Evolutionary conservation across 352 stramenopile genomes (phyloP), one percentile per base, ranked within the genome.

Genomic region (Globisporangium cederbergense): DNA sequence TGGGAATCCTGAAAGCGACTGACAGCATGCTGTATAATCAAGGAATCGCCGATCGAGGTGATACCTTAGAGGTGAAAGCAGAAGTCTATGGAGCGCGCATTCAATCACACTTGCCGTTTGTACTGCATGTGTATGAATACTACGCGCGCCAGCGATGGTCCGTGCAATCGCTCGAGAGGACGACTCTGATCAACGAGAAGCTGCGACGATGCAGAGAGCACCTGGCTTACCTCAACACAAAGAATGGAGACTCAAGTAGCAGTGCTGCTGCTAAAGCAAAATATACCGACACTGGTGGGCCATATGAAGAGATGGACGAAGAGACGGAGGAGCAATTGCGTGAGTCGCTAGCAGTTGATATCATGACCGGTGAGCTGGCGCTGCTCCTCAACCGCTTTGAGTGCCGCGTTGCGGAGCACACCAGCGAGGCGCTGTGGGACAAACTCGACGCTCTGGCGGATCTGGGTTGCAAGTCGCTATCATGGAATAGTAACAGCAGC

Each of bases 351-450:
- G 14, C 32, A 5, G n/a, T 58, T 8, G 54, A 67, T 28, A 22
- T 67, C 1, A 20, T 42, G 0, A 45, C 47, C 13, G 46, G 30
- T 4, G 67, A 80, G 22, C 43, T 78, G 0, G 38, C 50, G 25
- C 49, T 72, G 30, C 68, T 80, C 3, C 22, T 76, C 0, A 80
- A 80, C 62, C 65, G 70, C 10, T 80, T 75, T 52, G 73, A 80
- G 42, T 74, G 70, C n/a, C 67, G 73, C 0, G 58, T 58, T 4
- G 71, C 73, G 11, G 73, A 80, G 32, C 67, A 65, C 43, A 74
- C 65, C 7, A 70, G 63, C 0, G 71, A 78, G 14, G 56, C 36
- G 0, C 28, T 76, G 40, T 49, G 68, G 32, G 43, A 54, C 22
- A 52, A 34, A n/a, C n/a, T 71, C n/a, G 47, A 58, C 14, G 3